phyloP scores from a whole-genome alignment of 139 green algal genomes.

The Volvox africanus region DNA sequence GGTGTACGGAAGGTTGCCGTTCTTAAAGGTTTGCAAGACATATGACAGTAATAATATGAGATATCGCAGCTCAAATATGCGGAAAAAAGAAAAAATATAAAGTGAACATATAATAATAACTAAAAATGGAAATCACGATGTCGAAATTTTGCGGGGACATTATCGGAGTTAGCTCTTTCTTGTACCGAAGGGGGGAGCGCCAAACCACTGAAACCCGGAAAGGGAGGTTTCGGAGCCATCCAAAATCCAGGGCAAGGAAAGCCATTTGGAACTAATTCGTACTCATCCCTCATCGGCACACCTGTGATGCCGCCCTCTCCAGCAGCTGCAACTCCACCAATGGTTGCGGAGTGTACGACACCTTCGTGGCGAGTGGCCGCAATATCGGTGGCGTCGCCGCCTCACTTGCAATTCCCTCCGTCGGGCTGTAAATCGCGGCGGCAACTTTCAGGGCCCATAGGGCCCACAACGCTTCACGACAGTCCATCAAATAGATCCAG shows the following conservation, averaged over 20 bases:
- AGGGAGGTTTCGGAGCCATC: too few species aligned
- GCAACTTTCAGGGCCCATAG: conserved; percentile 35
- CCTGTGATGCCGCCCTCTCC: conserved; percentile 1
- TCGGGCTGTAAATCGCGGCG: not conserved
- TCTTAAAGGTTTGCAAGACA: not conserved
- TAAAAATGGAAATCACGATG: too few species aligned
- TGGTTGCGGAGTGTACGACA: not conserved
- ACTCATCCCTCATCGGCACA: not conserved
- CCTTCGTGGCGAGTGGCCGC: not conserved
- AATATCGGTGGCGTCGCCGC: not conserved
- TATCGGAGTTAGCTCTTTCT: too few species aligned
- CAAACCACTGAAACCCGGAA: too few species aligned
- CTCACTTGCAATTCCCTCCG: not conserved
- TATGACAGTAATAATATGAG: too few species aligned
- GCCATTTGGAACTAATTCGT: too few species aligned
- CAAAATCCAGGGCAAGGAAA: too few species aligned
- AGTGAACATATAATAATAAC: too few species aligned
- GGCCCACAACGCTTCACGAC: conserved; percentile 28
- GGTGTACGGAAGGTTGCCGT: not conserved
- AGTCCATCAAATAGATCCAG: conserved; percentile 31
- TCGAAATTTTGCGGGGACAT: too few species aligned
- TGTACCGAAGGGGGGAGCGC: too few species aligned
- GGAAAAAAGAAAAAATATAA: too few species aligned
- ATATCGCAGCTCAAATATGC: too few species aligned
- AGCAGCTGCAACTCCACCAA: conserved; percentile 40